These are phyloP conservation scores for Suillus subalutaceus DNA, from an alignment of 768 basidiomycete species.

Conservation along the genomic window DNA sequence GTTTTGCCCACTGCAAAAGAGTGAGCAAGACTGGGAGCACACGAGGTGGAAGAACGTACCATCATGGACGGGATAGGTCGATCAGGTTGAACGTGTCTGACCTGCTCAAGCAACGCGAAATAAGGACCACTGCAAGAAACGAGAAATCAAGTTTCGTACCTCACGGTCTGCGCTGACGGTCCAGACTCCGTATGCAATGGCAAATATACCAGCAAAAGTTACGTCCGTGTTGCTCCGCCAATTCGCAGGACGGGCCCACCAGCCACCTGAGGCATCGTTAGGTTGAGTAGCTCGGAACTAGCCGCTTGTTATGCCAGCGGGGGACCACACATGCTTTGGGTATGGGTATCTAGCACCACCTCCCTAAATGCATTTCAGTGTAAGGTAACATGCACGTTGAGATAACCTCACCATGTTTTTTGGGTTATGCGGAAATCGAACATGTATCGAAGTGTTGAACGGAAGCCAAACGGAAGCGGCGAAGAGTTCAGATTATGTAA, in stretches of 20 bases:
- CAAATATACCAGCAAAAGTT: slow-evolving; percentile 66
- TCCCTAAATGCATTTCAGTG: slow-evolving; percentile 47
- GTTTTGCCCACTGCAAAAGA: slow-evolving; percentile 49
- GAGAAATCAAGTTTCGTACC: slow-evolving; percentile 47
- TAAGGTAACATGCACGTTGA: not conserved
- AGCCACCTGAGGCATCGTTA: slow-evolving; percentile 67
- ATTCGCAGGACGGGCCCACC: slow-evolving; percentile 92
- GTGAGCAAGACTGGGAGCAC: slow-evolving; percentile 11
- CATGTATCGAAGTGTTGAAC: not conserved
- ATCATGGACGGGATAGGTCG: slow-evolving; percentile 80
- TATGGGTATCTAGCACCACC: slow-evolving; percentile 89
- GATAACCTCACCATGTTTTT: slow-evolving; percentile 2
- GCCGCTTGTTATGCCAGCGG: slow-evolving; percentile 61
- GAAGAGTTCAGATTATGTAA: no score
- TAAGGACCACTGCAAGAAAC: not conserved
- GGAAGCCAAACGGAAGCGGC: not conserved
- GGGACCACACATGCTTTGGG: slow-evolving; percentile 95
- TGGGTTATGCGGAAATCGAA: not conserved
- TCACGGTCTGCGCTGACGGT: slow-evolving; percentile 76
- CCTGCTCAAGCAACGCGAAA: slow-evolving; percentile 39
- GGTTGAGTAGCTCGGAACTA: slow-evolving; percentile 8
- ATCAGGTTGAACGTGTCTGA: slow-evolving; percentile 58
- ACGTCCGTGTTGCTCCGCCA: slow-evolving; percentile 88
- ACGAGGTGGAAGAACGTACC: slow-evolving; percentile 44
- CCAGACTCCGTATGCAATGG: slow-evolving; percentile 70